These are phyloP conservation scores for Silene latifolia DNA, from an alignment of 148 eudicot genomes.

Conservation along the genomic window DNA sequence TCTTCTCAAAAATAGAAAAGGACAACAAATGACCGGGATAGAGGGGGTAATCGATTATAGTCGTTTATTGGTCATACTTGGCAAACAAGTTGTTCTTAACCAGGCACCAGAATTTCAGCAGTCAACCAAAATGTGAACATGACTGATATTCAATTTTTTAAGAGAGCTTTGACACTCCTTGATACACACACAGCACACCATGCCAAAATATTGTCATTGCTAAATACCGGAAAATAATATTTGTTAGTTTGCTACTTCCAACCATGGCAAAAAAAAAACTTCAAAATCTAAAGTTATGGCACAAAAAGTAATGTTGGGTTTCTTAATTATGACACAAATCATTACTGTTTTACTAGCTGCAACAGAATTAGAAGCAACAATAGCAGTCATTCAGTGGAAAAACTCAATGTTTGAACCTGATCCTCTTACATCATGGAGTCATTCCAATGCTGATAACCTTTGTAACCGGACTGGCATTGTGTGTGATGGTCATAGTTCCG, in stretches of 20 bases:
- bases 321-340: constrained; percentile 21
- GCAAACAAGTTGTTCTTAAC: too few species aligned
- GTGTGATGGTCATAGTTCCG: constrained; percentile 34
- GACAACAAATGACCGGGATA: too few species aligned
- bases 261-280: too few species aligned
- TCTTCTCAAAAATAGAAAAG: too few species aligned
- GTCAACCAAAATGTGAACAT: constrained; percentile 8
- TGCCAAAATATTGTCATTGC: not conserved
- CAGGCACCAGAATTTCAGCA: not conserved
- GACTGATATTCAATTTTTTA: not conserved
- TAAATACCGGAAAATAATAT: too few species aligned
- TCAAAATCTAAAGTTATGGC: constrained; percentile 16
- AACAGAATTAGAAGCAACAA: constrained; percentile 54
- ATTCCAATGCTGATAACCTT: constrained; percentile 29
- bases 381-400: constrained; percentile 67
- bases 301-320: constrained; percentile 24
- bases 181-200: not conserved
- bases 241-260: too few species aligned
- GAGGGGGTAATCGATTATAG: too few species aligned
- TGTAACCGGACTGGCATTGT: constrained; percentile 73
- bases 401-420: constrained; percentile 31
- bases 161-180: not conserved
- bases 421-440: constrained; percentile 58
- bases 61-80: too few species aligned
- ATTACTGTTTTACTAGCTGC: constrained; percentile 38